phyloP scores from a whole-genome alignment of 2,329 filamentous ascomycete species.

The Lecanicillium sp. region DNA sequence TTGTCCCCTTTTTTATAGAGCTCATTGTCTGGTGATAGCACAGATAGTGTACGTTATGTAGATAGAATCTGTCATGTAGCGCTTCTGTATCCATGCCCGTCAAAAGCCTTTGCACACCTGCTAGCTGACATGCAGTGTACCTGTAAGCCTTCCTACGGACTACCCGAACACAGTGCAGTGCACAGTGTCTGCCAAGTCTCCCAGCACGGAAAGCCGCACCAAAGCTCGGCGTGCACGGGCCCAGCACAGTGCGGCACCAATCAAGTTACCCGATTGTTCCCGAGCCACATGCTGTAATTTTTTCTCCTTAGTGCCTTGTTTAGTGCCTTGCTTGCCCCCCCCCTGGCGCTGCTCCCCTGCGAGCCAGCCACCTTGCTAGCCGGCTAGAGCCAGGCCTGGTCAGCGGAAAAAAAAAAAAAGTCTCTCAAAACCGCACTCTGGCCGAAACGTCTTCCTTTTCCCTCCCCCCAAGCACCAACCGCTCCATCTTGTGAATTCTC shows the following conservation, averaged over 20 bases:
- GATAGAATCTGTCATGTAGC: no score
- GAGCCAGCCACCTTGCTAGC: not conserved
- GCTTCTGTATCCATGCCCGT: no score
- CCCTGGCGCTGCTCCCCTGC: not conserved
- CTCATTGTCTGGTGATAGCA: no score
- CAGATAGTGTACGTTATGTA: no score
- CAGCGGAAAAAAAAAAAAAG: constrained; percentile 11
- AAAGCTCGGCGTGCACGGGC: no score
- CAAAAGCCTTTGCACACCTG: no score
- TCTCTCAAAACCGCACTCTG: constrained; percentile 12
- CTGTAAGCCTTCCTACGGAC: no score
- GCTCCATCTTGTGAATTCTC: constrained; percentile 14
- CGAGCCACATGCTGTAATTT: constrained; percentile 9
- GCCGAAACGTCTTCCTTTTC: constrained; percentile 9
- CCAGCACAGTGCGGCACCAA: constrained; percentile 6
- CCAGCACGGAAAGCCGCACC: no score
- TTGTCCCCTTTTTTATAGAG: no score
- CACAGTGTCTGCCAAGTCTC: no score
- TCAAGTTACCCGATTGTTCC: constrained; percentile 12
- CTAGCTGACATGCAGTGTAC: no score
- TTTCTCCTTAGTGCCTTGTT: constrained; percentile 7
- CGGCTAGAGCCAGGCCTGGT: not conserved
- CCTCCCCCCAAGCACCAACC: constrained; percentile 12
- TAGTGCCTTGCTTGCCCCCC: constrained; percentile 1
- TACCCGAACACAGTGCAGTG: no score